phyloP scores from a whole-genome alignment of 768 basidiomycete species.

The Cystofilobasidium capitatum region DNA sequence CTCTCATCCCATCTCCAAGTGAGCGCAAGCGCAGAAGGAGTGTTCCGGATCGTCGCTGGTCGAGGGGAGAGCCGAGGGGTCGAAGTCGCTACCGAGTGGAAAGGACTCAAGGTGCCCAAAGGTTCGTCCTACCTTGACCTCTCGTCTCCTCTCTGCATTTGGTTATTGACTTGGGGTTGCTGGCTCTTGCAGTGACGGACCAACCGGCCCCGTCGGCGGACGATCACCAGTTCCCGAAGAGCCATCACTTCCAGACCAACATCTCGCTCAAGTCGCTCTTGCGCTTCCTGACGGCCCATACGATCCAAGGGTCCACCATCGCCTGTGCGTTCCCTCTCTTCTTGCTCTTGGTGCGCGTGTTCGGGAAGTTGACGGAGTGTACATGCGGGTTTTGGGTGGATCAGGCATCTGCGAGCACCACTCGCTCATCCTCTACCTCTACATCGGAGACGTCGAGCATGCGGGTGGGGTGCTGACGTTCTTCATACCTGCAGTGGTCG shows the following conservation, averaged over 20 bases:
- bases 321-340: slow-evolving; percentile 53
- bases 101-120: slow-evolving; percentile 56
- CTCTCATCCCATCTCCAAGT: slow-evolving; percentile 63
- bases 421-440: slow-evolving; percentile 79
- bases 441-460: slow-evolving; percentile 64
- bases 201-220: slow-evolving; percentile 28
- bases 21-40: slow-evolving; percentile 57
- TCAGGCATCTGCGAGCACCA: slow-evolving; percentile 71
- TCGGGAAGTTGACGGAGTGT: no score
- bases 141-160: background rate
- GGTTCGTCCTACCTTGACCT: slow-evolving; percentile 4
- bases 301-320: slow-evolving; percentile 72
- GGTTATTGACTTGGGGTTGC: slow-evolving; percentile 18
- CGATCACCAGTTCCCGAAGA: slow-evolving; percentile 21
- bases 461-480: slow-evolving; percentile 78
- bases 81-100: slow-evolving; percentile 67
- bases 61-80: slow-evolving; percentile 52
- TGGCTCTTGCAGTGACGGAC: background rate
- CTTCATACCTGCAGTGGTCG: slow-evolving; percentile 70
- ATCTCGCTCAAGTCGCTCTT: slow-evolving; percentile 65
- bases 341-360: no score
- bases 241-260: slow-evolving; percentile 52
- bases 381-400: background rate
- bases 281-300: slow-evolving; percentile 70
- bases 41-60: slow-evolving; percentile 49